phyloP scores from a whole-genome alignment of 2,329 filamentous ascomycete species.

The Pyrenophora teres region DNA sequence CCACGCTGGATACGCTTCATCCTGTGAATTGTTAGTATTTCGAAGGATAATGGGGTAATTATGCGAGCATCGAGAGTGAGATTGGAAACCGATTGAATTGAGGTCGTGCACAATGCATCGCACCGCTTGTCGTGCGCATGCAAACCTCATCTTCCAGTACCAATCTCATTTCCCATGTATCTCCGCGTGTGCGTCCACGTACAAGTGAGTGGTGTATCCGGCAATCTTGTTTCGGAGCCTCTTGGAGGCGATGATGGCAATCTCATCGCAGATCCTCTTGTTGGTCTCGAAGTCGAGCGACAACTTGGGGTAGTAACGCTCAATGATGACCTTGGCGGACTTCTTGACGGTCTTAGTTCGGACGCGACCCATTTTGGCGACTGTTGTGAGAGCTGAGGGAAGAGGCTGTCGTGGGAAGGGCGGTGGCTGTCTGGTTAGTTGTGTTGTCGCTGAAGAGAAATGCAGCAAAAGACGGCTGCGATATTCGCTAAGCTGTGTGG shows the following conservation, averaged over 20 bases:
- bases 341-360: slow-evolving; percentile 73
- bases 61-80: neutral
- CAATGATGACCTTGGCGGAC: slow-evolving; percentile 99
- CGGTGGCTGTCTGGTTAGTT: slow-evolving; percentile 38
- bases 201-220: slow-evolving; percentile 81
- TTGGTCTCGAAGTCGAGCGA: slow-evolving; percentile 99
- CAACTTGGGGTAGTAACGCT: slow-evolving; percentile 82
- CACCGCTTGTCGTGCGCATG: slow-evolving; percentile 50
- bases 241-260: slow-evolving; percentile 99
- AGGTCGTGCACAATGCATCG: slow-evolving; percentile 2
- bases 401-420: slow-evolving; percentile 28
- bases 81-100: neutral
- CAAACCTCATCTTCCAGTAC: slow-evolving; percentile 96
- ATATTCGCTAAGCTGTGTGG: slow-evolving; percentile 29
- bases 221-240: slow-evolving; percentile 93
- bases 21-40: slow-evolving; percentile 51
- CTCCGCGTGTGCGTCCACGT: slow-evolving; percentile 66
- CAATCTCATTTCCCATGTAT: slow-evolving; percentile 69
- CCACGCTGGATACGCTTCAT: slow-evolving; percentile 99
- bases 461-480: slow-evolving; percentile 4
- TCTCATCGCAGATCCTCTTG: slow-evolving; percentile 99
- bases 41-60: too few species aligned
- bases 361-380: slow-evolving; percentile 60
- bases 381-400: slow-evolving; percentile 28
- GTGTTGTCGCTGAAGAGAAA: slow-evolving; percentile 31